Conservation (phyloP, 495 filamentous ascomycete species). For the Tetracladium setigerum region DNA sequence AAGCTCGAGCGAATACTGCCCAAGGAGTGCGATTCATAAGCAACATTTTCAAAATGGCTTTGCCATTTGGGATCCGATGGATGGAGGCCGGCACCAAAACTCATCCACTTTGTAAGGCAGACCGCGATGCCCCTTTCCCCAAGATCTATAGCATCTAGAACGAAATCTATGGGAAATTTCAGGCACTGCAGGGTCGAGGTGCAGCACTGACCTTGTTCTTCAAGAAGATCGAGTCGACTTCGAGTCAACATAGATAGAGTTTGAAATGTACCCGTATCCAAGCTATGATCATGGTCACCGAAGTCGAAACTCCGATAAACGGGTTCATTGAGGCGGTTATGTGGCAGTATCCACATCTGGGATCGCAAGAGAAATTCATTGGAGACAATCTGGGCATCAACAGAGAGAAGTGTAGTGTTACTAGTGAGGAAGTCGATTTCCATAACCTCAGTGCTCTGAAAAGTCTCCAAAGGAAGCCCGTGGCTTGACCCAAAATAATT, state of each 20-base stretch:
- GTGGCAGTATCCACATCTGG: slow-evolving; percentile 9
- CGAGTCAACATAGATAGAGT: slow-evolving; percentile 2
- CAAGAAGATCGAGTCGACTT: slow-evolving; percentile 9
- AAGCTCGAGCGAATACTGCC: slow-evolving; percentile 12
- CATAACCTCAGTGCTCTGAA: slow-evolving; percentile 10
- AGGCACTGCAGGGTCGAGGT: slow-evolving; percentile 8
- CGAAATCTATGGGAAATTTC: slow-evolving; percentile 12
- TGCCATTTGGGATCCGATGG: slow-evolving; percentile 8
- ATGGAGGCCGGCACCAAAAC: slow-evolving; percentile 10
- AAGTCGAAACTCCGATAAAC: too few relatives aligned
- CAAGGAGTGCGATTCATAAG: slow-evolving; percentile 3
- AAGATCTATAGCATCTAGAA: slow-evolving; percentile 12
- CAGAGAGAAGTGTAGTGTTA: slow-evolving; percentile 10
- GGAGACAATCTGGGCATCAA: slow-evolving; percentile 14
- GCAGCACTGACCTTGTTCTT: slow-evolving; percentile 4
- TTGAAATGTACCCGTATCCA: too few relatives aligned
- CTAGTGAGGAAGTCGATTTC: neutral
- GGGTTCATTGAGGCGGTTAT: slow-evolving; percentile 6
- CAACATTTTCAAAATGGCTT: too few relatives aligned
- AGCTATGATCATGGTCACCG: neutral
- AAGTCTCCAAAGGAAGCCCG: slow-evolving; percentile 13
- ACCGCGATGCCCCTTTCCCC: slow-evolving; percentile 11
- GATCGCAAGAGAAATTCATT: slow-evolving; percentile 16
- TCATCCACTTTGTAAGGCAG: slow-evolving; percentile 11
- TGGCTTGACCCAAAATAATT: slow-evolving; percentile 8